Conservation (phyloP, 1,139 yeast genomes). For the Lizanozyma gosingica region DNA sequence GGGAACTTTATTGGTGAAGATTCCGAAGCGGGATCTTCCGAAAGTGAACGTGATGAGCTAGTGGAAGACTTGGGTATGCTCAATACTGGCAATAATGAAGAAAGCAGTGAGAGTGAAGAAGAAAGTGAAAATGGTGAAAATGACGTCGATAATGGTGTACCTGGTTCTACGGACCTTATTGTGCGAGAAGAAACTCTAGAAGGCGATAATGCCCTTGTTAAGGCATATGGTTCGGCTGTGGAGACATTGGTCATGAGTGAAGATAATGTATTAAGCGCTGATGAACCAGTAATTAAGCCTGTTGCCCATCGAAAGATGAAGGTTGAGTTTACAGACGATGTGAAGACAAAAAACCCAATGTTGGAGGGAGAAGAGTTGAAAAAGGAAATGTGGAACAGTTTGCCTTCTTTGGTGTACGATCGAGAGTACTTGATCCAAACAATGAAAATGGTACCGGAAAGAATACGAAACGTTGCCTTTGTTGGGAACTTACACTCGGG, state of each 20-base stretch:
- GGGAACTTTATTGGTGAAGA: slow-evolving; percentile 64
- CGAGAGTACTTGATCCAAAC: slow-evolving; percentile 51
- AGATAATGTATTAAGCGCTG: slow-evolving; percentile 40
- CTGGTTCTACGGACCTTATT: slow-evolving; percentile 14
- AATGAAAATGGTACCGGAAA: slow-evolving; percentile 45
- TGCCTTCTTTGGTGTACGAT: slow-evolving; percentile 57
- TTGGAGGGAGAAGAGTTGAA: slow-evolving; percentile 1
- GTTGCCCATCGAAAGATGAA: slow-evolving; percentile 31
- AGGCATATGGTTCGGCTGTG: slow-evolving; percentile 49
- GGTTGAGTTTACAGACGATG: slow-evolving; percentile 30
- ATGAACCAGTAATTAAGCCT: slow-evolving; percentile 66
- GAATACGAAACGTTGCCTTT: slow-evolving; percentile 68
- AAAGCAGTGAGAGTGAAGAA: slow-evolving; percentile 6
- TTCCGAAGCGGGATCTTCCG: slow-evolving; percentile 34
- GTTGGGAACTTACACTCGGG: slow-evolving; percentile 87
- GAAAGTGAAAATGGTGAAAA: slow-evolving; percentile 7
- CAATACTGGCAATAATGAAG: slow-evolving; percentile 11
- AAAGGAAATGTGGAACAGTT: slow-evolving; percentile 13
- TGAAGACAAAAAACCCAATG: slow-evolving; percentile 1
- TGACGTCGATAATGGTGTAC: slow-evolving; percentile 6
- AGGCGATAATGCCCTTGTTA: slow-evolving; percentile 30
- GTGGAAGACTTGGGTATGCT: slow-evolving; percentile 4
- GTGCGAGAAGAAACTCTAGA: slow-evolving; percentile 35
- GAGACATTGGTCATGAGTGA: slow-evolving; percentile 53
- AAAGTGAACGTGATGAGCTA: slow-evolving; percentile 9